A percentile compares a stretch with the other conserved stretches of the same genome.
These are phyloP conservation scores for Colletotrichum horii DNA, from an alignment of 2,329 filamentous ascomycete genomes.

Conservation along the genomic window DNA sequence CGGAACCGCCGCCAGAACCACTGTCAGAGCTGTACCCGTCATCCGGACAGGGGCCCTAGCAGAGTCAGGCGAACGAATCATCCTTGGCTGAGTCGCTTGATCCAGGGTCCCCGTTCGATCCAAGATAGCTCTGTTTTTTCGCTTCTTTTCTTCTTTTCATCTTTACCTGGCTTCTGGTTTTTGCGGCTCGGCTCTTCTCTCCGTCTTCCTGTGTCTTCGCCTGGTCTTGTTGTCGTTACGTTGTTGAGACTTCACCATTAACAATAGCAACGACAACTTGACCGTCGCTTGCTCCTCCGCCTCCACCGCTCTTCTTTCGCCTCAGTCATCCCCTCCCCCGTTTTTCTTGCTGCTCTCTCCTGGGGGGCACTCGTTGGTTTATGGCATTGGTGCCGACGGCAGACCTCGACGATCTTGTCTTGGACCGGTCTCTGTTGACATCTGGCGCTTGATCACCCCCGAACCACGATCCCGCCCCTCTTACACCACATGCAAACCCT, in stretches of 20 bases:
- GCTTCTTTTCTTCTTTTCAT: background rate
- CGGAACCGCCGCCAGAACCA: background rate
- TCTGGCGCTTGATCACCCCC: background rate
- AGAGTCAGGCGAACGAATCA: conserved; percentile 5
- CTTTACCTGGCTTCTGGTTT: background rate
- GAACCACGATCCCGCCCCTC: background rate
- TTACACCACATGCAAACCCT: background rate
- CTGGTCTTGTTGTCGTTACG: background rate
- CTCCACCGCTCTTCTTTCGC: background rate
- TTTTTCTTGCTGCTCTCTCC: background rate
- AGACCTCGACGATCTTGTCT: background rate
- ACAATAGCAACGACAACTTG: background rate
- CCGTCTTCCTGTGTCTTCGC: background rate
- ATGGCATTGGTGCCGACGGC: background rate
- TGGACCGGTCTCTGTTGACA: background rate
- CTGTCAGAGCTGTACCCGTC: conserved; percentile 6
- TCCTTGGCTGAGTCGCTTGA: conserved; percentile 1
- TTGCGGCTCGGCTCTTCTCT: background rate
- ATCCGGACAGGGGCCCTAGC: conserved; percentile 9
- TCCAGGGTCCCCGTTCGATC: background rate
- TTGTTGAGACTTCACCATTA: background rate
- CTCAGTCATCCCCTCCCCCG: background rate
- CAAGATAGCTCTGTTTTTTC: conserved; percentile 2
- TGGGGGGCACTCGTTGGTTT: background rate
- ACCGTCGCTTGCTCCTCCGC: background rate